Base-by-base conservation (phyloP, 2,329 filamentous ascomycete genomes). In the Malbranchea cinnamomea region DNA sequence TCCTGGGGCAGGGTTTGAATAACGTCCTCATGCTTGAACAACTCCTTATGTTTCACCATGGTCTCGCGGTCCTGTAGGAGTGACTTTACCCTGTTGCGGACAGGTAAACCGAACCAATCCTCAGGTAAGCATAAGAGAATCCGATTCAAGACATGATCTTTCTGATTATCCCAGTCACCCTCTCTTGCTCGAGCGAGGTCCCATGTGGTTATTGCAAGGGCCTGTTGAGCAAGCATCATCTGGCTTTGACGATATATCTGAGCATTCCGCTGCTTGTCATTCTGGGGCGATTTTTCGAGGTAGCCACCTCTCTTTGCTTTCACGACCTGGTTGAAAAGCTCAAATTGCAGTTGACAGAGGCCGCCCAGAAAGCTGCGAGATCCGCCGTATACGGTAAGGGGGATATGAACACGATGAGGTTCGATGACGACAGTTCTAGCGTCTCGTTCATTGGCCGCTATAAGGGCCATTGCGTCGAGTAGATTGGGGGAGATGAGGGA, bases 401-500 rank as follows among this genome's bases (percentile, higher is more conserved):
- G 36, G 10, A 56, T 45, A 8, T 40, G 46, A 21, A 55, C 52
- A 1, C 34, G 41, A 4, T 46, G 29, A 24, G 53, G 43, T 3
- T 45, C 41, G 12, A 57, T 47, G 22, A 50, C 41, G 0, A 57
- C 37, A 2, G 39, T 47, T 33, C 52, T 47, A 19, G 53, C 39
- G 34, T 61, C 58, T 10, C 58, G 45, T 13, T 53, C 47, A 30
- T 60, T 62, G 7, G 52, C 54, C 6, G 50, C 47, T 37, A 60
- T 46, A 10, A 60, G 40, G 4, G 54, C 53, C 18, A 60, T 44
- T 4, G 54, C 54, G 35, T 58, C 52, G 32, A 61, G 49, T 14
- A 62, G 41, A 23, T 55, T 54, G 4, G 50, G 51, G 2, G 57
- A 61, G 36, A 62, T 59, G 12, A 61, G 44, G 1, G 53, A 50